Base-by-base conservation (phyloP, 805 yeast genomes). In the Cyberlindnera xishuangbannaensis region DNA sequence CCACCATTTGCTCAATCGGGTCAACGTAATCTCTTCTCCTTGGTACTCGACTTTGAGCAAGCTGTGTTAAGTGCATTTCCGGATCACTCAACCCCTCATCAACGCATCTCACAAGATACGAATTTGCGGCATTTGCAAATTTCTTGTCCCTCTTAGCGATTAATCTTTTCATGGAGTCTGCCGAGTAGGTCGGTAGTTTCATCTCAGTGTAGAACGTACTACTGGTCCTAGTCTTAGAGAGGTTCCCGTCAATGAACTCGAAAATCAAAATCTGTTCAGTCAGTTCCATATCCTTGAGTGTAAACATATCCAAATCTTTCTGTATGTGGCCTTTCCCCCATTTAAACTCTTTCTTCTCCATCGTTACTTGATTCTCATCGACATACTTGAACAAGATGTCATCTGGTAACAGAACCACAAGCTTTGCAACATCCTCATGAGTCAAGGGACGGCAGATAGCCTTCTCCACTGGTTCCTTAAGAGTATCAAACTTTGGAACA, bases 321-420 rank as follows among this genome's bases (percentile, higher is more conserved):
- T 76, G 80, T 25, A 73, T 64, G 31, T 63, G 77, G 3, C 82
- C 83, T 27, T 57, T 53, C 4, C 58, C 55, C 44, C 58, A 61
- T 27, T 53, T 56, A 43, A 57, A 61, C 25, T 53, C 53, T 40
- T 62, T 61, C 22, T 59, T 51, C 37, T 61, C 67, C 3, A 56
- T 50, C 6, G 53, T 55, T 9, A 77, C 50, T 45, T 78, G 88
- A 48, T 80, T 79, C 51, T 81, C 86, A 53, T 88, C 95, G 27
- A 82, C 77, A 53, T 83, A 88, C 31, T 76, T 83, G 48, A 78
- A 78, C 2, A 76, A 61, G 10, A 83, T 72, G 30, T 83, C 90
- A 18, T 70, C 62, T 0, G 95, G 95, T 2, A 83, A 53, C 7
- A 87, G 48, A 7, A 62, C 68, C 28, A 67, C 71, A 20, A 88